Percentiles rank a stretch among this genome's conserved stretches.
These are phyloP conservation scores for Kwoniella heveanensis DNA, from an alignment of 768 basidiomycete genomes.

Conservation along the genomic window DNA sequence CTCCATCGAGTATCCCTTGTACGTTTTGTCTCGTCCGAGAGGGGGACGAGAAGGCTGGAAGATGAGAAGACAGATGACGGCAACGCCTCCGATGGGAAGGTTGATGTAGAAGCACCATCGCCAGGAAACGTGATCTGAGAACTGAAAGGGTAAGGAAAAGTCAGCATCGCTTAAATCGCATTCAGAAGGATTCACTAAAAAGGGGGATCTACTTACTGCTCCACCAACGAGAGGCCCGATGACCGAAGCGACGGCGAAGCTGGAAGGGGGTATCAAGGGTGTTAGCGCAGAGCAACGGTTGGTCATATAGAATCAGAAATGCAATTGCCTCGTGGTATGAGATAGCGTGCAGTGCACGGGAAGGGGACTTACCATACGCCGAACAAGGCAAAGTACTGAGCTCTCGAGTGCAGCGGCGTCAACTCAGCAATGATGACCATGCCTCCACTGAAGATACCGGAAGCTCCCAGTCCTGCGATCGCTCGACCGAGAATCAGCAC, in stretches of 20 bases:
- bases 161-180: not conserved
- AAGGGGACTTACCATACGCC: slow-evolving; percentile 45
- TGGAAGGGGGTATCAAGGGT: slow-evolving; percentile 17
- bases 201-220: slow-evolving; percentile 41
- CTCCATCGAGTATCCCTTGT: slow-evolving; percentile 49
- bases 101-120: slow-evolving; percentile 62
- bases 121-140: slow-evolving; percentile 58
- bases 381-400: slow-evolving; percentile 51
- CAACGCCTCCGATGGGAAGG: slow-evolving; percentile 50
- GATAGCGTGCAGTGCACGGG: not conserved
- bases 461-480: slow-evolving; percentile 60
- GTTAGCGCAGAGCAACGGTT: slow-evolving; percentile 1
- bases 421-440: slow-evolving; percentile 51
- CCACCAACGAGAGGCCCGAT: slow-evolving; percentile 62
- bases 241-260: slow-evolving; percentile 60
- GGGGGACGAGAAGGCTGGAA: slow-evolving; percentile 46
- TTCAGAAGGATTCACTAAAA: not conserved
- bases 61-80: slow-evolving; percentile 37
- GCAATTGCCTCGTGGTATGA: no score
- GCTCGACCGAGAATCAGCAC: slow-evolving; percentile 59
- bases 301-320: no score
- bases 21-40: slow-evolving; percentile 39
- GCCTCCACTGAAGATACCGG: slow-evolving; percentile 55
- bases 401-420: slow-evolving; percentile 42
- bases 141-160: not conserved